A percentile compares a stretch with the other conserved stretches of the same genome.
Evolutionary conservation across 345 rosid species (phyloP).

Genomic region (Euphorbia pulcherrima): DNA sequence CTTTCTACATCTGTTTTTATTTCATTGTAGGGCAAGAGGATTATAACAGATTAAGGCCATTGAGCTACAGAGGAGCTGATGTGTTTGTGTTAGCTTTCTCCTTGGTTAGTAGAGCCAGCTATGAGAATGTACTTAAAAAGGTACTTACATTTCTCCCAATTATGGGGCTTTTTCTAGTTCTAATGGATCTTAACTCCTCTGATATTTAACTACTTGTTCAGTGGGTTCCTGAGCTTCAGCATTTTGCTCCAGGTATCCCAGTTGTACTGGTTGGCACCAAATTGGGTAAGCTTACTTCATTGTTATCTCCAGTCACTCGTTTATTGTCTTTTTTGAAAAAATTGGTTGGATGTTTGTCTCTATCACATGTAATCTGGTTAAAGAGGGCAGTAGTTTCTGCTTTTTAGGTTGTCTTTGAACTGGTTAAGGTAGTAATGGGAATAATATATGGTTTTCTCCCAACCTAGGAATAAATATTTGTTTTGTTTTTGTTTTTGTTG

Average conservation of each 20-base stretch:
- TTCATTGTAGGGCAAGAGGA: conserved; percentile 81
- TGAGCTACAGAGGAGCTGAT: conserved; percentile 97
- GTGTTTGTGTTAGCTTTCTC: conserved; percentile 96
- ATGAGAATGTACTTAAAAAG: conserved; percentile 90
- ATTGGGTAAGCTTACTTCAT: conserved; percentile 50
- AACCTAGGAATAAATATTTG: background rate
- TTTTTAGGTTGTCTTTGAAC: no score
- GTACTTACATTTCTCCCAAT: conserved; percentile 25
- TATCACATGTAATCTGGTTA: background rate
- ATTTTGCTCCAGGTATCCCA: conserved; percentile 87
- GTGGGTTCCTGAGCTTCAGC: conserved; percentile 99
- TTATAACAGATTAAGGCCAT: conserved; percentile 90
- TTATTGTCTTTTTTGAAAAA: background rate
- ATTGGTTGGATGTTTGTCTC: background rate
- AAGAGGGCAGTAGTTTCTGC: no score
- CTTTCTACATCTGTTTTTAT: background rate
- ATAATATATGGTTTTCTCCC: no score
- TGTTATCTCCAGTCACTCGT: background rate
- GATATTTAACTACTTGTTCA: conserved; percentile 37
- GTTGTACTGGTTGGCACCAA: conserved; percentile 88
- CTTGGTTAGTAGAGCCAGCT: conserved; percentile 90
- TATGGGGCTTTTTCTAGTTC: background rate
- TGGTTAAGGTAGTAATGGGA: background rate
- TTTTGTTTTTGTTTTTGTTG: no score
- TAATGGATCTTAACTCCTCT: conserved; percentile 8